Percentiles rank a stretch among this genome's conserved stretches.
Evolutionary conservation across 2,329 filamentous ascomycete species (phyloP).

Genomic region (Basipetospora chlamydospora): DNA sequence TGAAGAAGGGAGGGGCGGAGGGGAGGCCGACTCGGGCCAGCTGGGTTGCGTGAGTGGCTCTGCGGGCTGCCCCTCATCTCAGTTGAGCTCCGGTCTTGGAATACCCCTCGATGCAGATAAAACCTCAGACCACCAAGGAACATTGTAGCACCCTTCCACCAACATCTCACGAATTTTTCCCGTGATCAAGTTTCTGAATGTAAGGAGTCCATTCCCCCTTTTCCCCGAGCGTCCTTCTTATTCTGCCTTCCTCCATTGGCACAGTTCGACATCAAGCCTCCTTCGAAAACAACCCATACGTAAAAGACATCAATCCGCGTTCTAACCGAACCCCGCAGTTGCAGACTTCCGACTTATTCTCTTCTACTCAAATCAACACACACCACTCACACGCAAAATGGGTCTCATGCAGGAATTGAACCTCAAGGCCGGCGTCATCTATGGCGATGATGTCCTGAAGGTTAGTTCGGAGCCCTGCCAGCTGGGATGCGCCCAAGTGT

Average conservation of each 20-base stretch:
- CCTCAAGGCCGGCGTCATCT: constrained; percentile 39
- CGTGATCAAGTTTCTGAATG: neutral
- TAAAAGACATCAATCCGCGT: too few species aligned
- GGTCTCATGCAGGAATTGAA: constrained; percentile 17
- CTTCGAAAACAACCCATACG: too few species aligned
- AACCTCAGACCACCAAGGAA: constrained; percentile 1
- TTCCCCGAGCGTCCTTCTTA: neutral
- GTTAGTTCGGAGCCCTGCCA: too few species aligned
- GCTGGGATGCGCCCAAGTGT: too few species aligned
- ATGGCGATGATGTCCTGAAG: constrained; percentile 35
- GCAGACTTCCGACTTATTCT: too few species aligned
- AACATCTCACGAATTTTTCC: neutral
- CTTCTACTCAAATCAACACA: too few species aligned
- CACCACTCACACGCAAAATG: constrained; percentile 3
- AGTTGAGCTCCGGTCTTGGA: constrained; percentile 3
- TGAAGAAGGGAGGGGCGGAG: too few species aligned
- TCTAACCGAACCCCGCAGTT: constrained; percentile 2
- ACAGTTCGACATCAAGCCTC: neutral
- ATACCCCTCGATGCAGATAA: constrained; percentile 1
- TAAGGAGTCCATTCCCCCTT: neutral
- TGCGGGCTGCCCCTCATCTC: constrained; percentile 4
- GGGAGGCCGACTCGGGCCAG: too few species aligned
- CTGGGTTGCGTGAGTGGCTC: too few species aligned
- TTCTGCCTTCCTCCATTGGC: neutral
- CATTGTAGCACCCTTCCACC: neutral